Percentiles rank a stretch among this genome's conserved stretches.
Conservation (phyloP, 306 rosid genomes). For the Senna siamea region DNA sequence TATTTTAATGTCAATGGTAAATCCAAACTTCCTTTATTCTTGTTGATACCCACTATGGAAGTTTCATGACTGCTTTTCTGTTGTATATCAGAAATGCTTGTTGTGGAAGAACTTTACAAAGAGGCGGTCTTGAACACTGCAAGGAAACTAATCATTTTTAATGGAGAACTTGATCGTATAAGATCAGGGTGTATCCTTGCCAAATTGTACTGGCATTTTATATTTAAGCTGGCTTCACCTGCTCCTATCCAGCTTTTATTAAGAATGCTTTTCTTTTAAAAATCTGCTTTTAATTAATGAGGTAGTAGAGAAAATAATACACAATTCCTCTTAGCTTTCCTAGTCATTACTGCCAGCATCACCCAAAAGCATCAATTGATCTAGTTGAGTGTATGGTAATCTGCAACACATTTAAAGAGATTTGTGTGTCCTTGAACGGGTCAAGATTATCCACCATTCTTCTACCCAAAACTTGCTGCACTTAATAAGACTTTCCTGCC, state of each 20-base stretch:
- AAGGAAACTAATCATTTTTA: conserved; percentile 83
- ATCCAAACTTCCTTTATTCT: conserved; percentile 42
- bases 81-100: conserved; percentile 83
- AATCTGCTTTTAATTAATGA: conserved; percentile 12
- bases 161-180: conserved; percentile 94
- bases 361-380: not conserved
- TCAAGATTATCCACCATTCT: conserved; percentile 89
- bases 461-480: conserved; percentile 87
- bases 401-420: not conserved
- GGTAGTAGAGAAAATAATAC: not conserved
- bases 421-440: conserved; percentile 50
- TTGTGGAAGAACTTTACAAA: conserved; percentile 91
- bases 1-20: conserved; percentile 95
- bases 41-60: conserved; percentile 10
- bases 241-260: conserved; percentile 13
- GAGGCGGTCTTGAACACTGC: conserved; percentile 83
- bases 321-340: not conserved
- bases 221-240: conserved; percentile 7
- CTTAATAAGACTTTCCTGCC: conserved; percentile 80
- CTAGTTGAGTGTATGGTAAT: not conserved
- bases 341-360: not conserved
- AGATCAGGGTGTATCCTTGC: conserved; percentile 99
- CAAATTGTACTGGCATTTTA: conserved; percentile 20
- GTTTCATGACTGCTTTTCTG: conserved; percentile 35
- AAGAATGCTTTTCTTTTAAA: not conserved